Evolutionary conservation across 1,284 basidiomycete species (phyloP), one percentile per base, ranked within the genome.

Genomic region (Butyriboletus appendiculatus): DNA sequence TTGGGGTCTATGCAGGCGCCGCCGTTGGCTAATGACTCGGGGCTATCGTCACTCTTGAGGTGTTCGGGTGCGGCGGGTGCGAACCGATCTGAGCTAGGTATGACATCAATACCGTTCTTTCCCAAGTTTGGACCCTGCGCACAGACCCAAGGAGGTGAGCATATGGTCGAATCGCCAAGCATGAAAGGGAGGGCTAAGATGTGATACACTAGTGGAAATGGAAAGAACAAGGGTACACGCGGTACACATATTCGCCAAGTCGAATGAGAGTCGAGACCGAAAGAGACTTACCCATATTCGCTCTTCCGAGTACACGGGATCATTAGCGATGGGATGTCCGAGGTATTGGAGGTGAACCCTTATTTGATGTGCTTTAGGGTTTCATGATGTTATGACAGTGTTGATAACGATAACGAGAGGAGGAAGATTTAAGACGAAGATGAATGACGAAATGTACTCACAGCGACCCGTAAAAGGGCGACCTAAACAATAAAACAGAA

Each of bases 341-440:
- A 99, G 84, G 68, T 82, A 98, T 74, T 99, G 97, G 2, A 98
- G 81, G 68, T 99, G 97, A 1, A 99, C 96, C 43, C 96, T 85
- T 54, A 97, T 90, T 73, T 98, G 95, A 72, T 98, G 95, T 1
- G 95, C 95, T 92, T 51, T 2, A 30, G 8, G 38, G 37, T 26
- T 41, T 43, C 40, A 52, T 45, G 15, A 42, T 42, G 46, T 53
- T 34, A 45, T 44, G 37, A 45, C 45, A 53, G 32, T 30, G 40
- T 58, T 10, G 40, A 60, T 52, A 50, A 34, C 7, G n/a, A n/a
- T n/a, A n/a, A 33, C 14, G 32, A 33, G 32, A 14, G 20, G 33
- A 44, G n/a, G 10, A 39, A 47, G 35, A 22, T 39, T 33, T 43
- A 48, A 34, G 26, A 26, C 24, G 32, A 50, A 35, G 15, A 44